phyloP scores from a whole-genome alignment of 345 rosid species.

The Linum trigynum region DNA sequence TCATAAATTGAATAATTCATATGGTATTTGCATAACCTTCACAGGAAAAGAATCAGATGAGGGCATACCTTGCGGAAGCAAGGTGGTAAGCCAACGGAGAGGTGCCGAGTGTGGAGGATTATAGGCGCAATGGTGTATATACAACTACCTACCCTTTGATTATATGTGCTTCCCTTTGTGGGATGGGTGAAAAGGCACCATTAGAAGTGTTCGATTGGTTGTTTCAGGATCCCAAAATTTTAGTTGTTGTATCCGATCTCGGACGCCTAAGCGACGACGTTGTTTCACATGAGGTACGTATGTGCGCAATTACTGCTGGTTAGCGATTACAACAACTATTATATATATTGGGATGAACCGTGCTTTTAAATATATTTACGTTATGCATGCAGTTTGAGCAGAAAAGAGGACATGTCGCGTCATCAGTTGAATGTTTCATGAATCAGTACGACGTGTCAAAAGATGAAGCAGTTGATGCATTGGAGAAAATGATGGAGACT shows the following conservation, averaged over 20 bases:
- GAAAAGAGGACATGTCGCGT: conserved; percentile 14
- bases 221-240: background rate
- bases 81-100: conserved; percentile 8
- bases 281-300: conserved; percentile 2
- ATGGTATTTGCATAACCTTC: too few relatives aligned
- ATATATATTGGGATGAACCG: background rate
- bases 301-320: background rate
- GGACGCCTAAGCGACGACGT: conserved; percentile 7
- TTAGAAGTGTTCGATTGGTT: conserved; percentile 15
- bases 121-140: background rate
- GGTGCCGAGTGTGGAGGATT: conserved; percentile 11
- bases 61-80: conserved; percentile 4
- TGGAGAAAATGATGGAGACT: conserved; percentile 1
- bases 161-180: background rate
- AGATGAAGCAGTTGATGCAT: conserved; percentile 4
- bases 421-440: conserved; percentile 13
- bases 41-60: background rate
- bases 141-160: conserved; percentile 1
- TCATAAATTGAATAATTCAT: too few relatives aligned
- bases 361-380: background rate
- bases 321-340: background rate
- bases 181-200: conserved; percentile 7
- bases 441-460: conserved; percentile 9
- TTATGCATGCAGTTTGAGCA: conserved; percentile 3
- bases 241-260: background rate